Conservation (phyloP, 768 basidiomycete species). For the Leccinum aurantiacum region DNA sequence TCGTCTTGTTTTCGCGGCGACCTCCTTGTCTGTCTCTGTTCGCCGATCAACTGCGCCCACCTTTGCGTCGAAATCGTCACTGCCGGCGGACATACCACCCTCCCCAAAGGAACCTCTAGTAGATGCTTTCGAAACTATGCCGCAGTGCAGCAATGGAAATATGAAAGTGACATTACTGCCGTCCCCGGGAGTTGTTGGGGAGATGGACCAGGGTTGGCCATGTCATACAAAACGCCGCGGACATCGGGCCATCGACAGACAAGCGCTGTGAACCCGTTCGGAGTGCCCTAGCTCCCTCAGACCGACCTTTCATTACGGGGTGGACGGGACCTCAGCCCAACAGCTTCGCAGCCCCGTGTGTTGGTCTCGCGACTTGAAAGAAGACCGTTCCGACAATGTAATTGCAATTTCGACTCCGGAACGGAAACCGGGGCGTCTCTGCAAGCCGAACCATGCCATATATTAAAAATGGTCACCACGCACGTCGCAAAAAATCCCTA, state of each 20-base stretch:
- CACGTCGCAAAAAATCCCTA: constrained; percentile 22
- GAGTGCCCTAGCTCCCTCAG: constrained; percentile 9
- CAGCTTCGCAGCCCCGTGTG: constrained; percentile 17
- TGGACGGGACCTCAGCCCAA: constrained; percentile 11
- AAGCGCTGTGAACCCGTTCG: constrained; percentile 16
- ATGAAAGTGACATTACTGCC: constrained; percentile 5
- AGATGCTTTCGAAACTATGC: constrained; percentile 6
- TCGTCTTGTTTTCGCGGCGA: constrained; percentile 5
- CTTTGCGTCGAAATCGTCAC: constrained; percentile 5
- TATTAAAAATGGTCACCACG: not conserved
- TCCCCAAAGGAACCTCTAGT: constrained; percentile 2
- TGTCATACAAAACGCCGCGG: constrained; percentile 24
- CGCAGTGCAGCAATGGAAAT: not conserved
- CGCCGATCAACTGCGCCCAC: constrained; percentile 22
- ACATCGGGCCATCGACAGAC: constrained; percentile 16
- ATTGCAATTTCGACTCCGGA: constrained; percentile 6
- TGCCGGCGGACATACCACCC: not conserved
- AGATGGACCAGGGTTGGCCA: constrained; percentile 3
- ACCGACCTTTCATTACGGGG: constrained; percentile 26
- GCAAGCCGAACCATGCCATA: not conserved
- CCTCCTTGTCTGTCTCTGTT: constrained; percentile 16
- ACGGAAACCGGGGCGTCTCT: not conserved
- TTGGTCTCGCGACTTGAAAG: constrained; percentile 7
- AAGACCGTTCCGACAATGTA: constrained; percentile 4
- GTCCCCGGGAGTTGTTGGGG: constrained; percentile 14